Conservation (phyloP, 257 asterid species). For the Solanum corneliomulleri region DNA sequence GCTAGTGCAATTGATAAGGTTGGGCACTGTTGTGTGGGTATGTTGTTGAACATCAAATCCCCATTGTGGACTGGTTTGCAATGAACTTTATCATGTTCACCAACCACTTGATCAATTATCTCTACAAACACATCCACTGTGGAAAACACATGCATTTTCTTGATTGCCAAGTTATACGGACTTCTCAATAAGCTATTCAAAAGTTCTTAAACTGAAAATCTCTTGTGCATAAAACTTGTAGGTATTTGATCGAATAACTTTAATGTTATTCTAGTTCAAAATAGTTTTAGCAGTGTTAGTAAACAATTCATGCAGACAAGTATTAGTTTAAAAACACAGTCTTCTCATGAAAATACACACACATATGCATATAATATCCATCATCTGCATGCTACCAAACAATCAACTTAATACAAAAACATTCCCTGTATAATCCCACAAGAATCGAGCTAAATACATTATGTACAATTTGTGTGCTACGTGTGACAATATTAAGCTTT, state of each 20-base stretch:
- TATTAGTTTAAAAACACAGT: not conserved
- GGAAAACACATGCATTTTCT: constrained; percentile 68
- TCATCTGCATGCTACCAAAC: not conserved
- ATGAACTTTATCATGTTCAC: constrained; percentile 73
- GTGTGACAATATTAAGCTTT: too few relatives aligned
- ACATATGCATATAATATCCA: not conserved
- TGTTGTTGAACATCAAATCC: constrained; percentile 85
- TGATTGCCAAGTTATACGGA: constrained; percentile 19
- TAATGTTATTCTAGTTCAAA: not conserved
- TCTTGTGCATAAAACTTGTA: not conserved
- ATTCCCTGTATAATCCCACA: not conserved
- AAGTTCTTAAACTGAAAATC: not conserved
- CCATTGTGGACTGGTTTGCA: constrained; percentile 92
- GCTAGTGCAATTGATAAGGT: constrained; percentile 54
- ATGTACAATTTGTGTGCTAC: not conserved
- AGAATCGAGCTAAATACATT: not conserved
- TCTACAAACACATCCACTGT: constrained; percentile 72
- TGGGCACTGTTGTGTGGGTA: constrained; percentile 54
- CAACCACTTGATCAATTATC: constrained; percentile 58
- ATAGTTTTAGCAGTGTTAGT: not conserved
- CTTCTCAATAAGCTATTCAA: not conserved
- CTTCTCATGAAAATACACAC: not conserved
- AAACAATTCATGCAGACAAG: not conserved
- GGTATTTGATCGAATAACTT: not conserved
- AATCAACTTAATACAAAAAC: not conserved